phyloP scores from a whole-genome alignment of 2,329 filamentous ascomycete genomes.

The Elsinoe ampelina region DNA sequence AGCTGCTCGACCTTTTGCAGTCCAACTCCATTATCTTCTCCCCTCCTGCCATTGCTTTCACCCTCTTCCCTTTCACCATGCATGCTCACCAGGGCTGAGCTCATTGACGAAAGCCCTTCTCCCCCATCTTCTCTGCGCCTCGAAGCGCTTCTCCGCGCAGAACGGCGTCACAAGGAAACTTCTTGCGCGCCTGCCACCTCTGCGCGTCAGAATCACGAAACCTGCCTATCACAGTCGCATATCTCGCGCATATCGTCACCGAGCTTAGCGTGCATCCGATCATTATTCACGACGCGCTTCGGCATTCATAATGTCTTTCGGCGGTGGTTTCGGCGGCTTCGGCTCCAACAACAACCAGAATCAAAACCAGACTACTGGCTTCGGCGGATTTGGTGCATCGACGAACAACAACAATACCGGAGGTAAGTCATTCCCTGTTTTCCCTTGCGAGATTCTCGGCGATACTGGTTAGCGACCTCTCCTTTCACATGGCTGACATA shows the following conservation, averaged over 20 bases:
- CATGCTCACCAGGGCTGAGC: background rate
- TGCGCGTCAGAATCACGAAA: conserved; percentile 13
- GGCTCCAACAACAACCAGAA: conserved; percentile 77
- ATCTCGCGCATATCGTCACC: background rate
- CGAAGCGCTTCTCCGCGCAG: background rate
- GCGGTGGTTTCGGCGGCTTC: conserved; percentile 37
- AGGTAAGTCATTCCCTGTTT: conserved; percentile 14
- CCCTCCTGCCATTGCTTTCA: background rate
- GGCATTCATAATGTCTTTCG: conserved; percentile 16
- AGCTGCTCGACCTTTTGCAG: background rate
- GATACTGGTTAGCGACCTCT: background rate
- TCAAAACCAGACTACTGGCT: conserved; percentile 51
- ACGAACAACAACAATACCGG: conserved; percentile 19
- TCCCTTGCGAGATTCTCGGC: too few relatives aligned
- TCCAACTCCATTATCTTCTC: background rate
- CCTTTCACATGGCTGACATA: background rate
- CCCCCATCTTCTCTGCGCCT: background rate
- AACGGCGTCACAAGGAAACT: background rate
- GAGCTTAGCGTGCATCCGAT: background rate
- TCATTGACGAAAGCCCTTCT: background rate
- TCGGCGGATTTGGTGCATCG: conserved; percentile 35
- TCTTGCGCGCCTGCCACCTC: conserved; percentile 7
- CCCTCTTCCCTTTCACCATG: background rate
- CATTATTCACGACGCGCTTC: background rate
- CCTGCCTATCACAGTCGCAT: background rate